Percentiles rank a stretch among this genome's conserved stretches.
These are phyloP conservation scores for Sporisorium reilianum DNA, from an alignment of 1,284 basidiomycete genomes.

Conservation along the genomic window DNA sequence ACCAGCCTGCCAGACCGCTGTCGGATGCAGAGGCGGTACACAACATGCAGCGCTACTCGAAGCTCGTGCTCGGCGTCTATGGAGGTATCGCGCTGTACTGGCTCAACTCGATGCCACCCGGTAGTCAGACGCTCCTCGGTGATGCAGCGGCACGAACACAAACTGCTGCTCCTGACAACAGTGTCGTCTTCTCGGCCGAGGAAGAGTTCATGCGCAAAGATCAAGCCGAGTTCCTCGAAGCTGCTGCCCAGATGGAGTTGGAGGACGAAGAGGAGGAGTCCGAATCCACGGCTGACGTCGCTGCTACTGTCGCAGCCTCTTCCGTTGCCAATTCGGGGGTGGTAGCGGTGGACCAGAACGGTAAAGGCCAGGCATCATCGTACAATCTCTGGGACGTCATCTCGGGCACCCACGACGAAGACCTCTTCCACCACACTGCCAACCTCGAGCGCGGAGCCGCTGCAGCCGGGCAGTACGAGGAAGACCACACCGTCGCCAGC, in stretches of 20 bases:
- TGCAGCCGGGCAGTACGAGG: conserved; percentile 45
- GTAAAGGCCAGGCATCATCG: conserved; percentile 23
- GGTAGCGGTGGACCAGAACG: conserved; percentile 1
- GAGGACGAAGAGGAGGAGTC: conserved; percentile 44
- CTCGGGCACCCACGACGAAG: conserved; percentile 58
- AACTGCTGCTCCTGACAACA: background rate
- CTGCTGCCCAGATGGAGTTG: conserved; percentile 54
- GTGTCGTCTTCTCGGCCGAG: conserved; percentile 46
- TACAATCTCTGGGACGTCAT: conserved; percentile 58
- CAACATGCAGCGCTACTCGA: conserved; percentile 57
- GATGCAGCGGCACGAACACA: background rate
- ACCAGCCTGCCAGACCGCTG: conserved; percentile 34
- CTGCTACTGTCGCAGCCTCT: background rate
- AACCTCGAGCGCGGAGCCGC: conserved; percentile 49
- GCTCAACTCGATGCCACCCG: conserved; percentile 52
- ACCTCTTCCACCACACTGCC: conserved; percentile 60
- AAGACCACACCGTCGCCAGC: conserved; percentile 11
- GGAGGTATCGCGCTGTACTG: conserved; percentile 60
- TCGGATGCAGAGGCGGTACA: conserved; percentile 52
- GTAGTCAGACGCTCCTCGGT: background rate
- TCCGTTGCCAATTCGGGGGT: background rate
- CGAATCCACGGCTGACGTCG: background rate
- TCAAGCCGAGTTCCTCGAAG: conserved; percentile 51
- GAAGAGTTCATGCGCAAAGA: conserved; percentile 54
- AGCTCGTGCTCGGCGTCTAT: conserved; percentile 62